phyloP scores from a whole-genome alignment of 2,329 filamentous ascomycete genomes.

The Pseudocercospora cruenta region DNA sequence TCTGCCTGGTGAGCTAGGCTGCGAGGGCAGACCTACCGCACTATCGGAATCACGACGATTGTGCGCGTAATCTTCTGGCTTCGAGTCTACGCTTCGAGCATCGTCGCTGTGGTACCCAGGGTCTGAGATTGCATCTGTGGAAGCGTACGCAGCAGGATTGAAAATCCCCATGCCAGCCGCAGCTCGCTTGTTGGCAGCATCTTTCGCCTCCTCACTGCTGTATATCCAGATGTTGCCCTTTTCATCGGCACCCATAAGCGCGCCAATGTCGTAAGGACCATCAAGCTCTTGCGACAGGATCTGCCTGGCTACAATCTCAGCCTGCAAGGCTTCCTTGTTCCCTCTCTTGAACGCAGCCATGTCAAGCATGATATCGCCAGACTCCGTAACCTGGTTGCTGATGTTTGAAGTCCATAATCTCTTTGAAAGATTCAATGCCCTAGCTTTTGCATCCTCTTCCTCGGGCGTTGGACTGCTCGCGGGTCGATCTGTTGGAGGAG shows the following conservation, averaged over 20 bases:
- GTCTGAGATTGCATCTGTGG: conserved; percentile 83
- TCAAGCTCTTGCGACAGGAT: conserved; percentile 91
- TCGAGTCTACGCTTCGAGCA: conserved; percentile 58
- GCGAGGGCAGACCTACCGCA: conserved; percentile 68
- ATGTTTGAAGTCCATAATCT: conserved; percentile 90
- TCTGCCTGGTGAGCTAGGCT: conserved; percentile 54
- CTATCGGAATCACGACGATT: conserved; percentile 69
- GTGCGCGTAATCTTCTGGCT: conserved; percentile 47
- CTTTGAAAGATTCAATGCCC: conserved; percentile 82
- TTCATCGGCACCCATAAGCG: conserved; percentile 91
- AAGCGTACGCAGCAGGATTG: conserved; percentile 56
- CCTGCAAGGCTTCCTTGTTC: conserved; percentile 87
- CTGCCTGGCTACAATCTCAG: conserved; percentile 90
- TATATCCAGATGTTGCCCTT: conserved; percentile 99
- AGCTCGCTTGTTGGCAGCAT: conserved; percentile 73
- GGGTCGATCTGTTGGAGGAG: conserved; percentile 19
- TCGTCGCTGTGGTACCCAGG: conserved; percentile 95
- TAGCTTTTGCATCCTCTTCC: conserved; percentile 74
- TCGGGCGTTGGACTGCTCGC: conserved; percentile 65
- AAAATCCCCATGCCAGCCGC: conserved; percentile 52
- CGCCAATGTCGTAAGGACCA: conserved; percentile 93
- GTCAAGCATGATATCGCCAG: conserved; percentile 93
- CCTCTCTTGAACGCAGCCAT: conserved; percentile 97
- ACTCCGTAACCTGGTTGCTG: conserved; percentile 86
- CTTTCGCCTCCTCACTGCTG: conserved; percentile 94